These are phyloP conservation scores for Potentilla sterilis DNA, from an alignment of 306 rosid species.

Conservation along the genomic window DNA sequence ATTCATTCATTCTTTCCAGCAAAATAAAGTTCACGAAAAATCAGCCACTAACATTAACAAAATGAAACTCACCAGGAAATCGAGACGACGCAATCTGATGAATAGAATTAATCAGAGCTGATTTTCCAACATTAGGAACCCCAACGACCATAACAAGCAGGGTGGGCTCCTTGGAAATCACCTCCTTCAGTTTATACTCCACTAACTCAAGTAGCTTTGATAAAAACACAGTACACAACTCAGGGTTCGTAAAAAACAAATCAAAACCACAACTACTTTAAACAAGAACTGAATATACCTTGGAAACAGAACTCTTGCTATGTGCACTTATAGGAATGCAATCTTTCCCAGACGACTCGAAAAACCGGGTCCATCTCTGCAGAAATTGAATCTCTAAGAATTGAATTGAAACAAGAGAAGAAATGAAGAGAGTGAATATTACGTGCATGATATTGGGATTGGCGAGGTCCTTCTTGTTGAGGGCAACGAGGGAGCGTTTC, in stretches of 20 bases:
- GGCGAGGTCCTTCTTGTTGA: slow-evolving; percentile 85
- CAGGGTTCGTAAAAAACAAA: background rate
- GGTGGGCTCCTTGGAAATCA: slow-evolving; percentile 70
- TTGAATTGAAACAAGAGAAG: background rate
- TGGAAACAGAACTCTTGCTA: slow-evolving; percentile 72
- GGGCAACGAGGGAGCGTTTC: slow-evolving; percentile 72
- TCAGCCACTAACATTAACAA: background rate
- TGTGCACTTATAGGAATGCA: slow-evolving; percentile 76
- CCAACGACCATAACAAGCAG: slow-evolving; percentile 94
- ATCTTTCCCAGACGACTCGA: slow-evolving; percentile 60
- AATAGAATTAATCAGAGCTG: slow-evolving; percentile 79
- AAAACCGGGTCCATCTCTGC: slow-evolving; percentile 74
- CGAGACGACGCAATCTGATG: slow-evolving; percentile 73
- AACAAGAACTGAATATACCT: slow-evolving; percentile 29
- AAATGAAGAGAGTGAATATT: slow-evolving; percentile 1
- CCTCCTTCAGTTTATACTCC: slow-evolving; percentile 80
- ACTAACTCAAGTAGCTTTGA: slow-evolving; percentile 70
- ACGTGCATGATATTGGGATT: slow-evolving; percentile 86
- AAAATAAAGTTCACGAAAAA: background rate
- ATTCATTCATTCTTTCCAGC: background rate
- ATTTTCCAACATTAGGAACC: slow-evolving; percentile 92
- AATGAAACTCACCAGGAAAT: slow-evolving; percentile 54
- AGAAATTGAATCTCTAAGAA: slow-evolving; percentile 7
- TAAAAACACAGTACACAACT: slow-evolving; percentile 1
- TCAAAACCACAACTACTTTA: background rate